A percentile compares a stretch with the other conserved stretches of the same genome.
phyloP scores from a whole-genome alignment of 2,329 filamentous ascomycete species.

The Phaeomoniella chlamydospora region DNA sequence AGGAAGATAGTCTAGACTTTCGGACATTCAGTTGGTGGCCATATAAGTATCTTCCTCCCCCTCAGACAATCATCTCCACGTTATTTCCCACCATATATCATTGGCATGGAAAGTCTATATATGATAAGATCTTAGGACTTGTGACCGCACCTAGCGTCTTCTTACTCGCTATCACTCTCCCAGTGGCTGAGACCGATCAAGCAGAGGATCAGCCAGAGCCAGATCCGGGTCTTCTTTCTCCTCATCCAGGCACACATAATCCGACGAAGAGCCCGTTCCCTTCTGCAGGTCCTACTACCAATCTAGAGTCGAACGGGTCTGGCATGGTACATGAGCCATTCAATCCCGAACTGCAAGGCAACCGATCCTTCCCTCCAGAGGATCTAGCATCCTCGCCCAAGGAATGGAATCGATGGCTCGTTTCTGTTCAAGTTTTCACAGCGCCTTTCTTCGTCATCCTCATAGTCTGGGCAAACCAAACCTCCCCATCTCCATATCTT shows the following conservation, averaged over 20 bases:
- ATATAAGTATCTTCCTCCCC: slow-evolving; percentile 55
- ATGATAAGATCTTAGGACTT: slow-evolving; percentile 68
- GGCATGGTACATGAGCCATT: neutral
- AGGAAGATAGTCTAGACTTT: slow-evolving; percentile 23
- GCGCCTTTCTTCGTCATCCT: slow-evolving; percentile 72
- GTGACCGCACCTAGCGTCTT: slow-evolving; percentile 85
- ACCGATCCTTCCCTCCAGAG: too few relatives aligned
- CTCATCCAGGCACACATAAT: slow-evolving; percentile 11
- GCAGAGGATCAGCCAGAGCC: slow-evolving; percentile 32
- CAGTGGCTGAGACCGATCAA: slow-evolving; percentile 64
- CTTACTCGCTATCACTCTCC: slow-evolving; percentile 74
- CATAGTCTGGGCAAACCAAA: slow-evolving; percentile 49
- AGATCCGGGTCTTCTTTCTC: slow-evolving; percentile 11
- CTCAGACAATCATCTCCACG: slow-evolving; percentile 54
- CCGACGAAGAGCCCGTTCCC: slow-evolving; percentile 21
- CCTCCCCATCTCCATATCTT: slow-evolving; percentile 30
- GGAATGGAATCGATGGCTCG: slow-evolving; percentile 84
- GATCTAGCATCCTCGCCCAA: slow-evolving; percentile 18
- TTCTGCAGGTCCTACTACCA: slow-evolving; percentile 4
- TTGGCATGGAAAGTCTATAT: slow-evolving; percentile 71
- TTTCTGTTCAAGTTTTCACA: slow-evolving; percentile 71
- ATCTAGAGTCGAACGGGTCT: slow-evolving; percentile 4
- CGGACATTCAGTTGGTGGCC: slow-evolving; percentile 63
- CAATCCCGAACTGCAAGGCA: slow-evolving; percentile 9
- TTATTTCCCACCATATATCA: slow-evolving; percentile 76